These are phyloP conservation scores for Pyrenophora seminiperda DNA, from an alignment of 2,329 filamentous ascomycete species.

Conservation along the genomic window DNA sequence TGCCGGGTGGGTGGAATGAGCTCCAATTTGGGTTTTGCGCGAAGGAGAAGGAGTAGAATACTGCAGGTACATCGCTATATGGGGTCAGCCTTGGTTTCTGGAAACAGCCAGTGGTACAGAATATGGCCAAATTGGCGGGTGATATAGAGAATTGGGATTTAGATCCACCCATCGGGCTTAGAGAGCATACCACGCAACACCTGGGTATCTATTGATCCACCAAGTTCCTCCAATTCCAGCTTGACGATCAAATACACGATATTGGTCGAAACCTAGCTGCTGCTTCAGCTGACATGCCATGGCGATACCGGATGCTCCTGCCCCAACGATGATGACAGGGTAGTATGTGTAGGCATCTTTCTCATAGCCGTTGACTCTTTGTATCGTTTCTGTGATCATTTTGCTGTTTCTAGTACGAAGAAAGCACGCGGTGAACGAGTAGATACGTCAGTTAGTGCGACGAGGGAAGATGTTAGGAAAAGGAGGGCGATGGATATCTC, in stretches of 20 bases:
- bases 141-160: not conserved
- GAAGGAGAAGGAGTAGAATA: constrained; percentile 64
- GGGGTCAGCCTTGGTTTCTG: constrained; percentile 16
- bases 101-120: not conserved
- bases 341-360: constrained; percentile 50
- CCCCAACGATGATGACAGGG: constrained; percentile 63
- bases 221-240: constrained; percentile 67
- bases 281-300: constrained; percentile 64
- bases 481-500: not conserved
- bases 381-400: constrained; percentile 44
- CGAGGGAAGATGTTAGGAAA: not conserved
- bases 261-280: constrained; percentile 62
- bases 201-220: constrained; percentile 65
- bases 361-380: constrained; percentile 46
- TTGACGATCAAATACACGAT: constrained; percentile 65
- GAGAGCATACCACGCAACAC: constrained; percentile 40
- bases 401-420: constrained; percentile 1
- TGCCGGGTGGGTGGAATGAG: constrained; percentile 54
- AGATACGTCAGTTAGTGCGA: not conserved
- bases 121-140: too few relatives aligned
- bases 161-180: not conserved
- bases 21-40: constrained; percentile 59
- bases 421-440: not conserved
- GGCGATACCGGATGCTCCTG: constrained; percentile 66
- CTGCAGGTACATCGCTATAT: constrained; percentile 54